These are phyloP conservation scores for Santalum album DNA, from an alignment of 164 flowering plant genomes.

Conservation along the genomic window DNA sequence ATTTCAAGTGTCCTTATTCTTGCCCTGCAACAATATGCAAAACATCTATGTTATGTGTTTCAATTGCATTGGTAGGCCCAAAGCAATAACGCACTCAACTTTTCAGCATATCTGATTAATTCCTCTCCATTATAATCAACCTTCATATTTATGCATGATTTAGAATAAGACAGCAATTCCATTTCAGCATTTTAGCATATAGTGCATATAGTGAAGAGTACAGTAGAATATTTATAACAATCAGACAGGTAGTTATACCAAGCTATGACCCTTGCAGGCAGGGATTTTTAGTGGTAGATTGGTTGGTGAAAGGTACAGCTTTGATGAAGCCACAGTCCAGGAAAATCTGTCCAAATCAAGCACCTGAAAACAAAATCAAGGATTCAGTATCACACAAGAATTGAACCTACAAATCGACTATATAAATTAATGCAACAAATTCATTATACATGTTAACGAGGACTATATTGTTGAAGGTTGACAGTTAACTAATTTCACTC, in stretches of 20 bases:
- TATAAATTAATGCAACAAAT: not conserved
- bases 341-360: slow-evolving; percentile 70
- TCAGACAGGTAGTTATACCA: slow-evolving; percentile 37
- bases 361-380: slow-evolving; percentile 44
- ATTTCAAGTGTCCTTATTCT: too few species aligned
- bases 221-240: not conserved
- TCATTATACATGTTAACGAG: not conserved
- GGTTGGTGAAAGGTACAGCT: slow-evolving; percentile 78
- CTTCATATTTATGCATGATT: not conserved
- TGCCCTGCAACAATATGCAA: too few species aligned
- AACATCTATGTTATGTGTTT: too few species aligned
- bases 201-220: not conserved
- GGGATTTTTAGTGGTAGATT: slow-evolving; percentile 86
- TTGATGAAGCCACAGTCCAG: slow-evolving; percentile 78
- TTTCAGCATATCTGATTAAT: too few species aligned
- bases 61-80: too few species aligned
- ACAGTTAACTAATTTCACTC: too few species aligned
- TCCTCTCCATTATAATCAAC: too few species aligned
- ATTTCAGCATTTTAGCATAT: not conserved
- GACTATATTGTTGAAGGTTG: too few species aligned
- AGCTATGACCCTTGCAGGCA: slow-evolving; percentile 86
- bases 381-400: not conserved
- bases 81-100: too few species aligned
- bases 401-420: not conserved
- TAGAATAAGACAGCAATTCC: not conserved